phyloP scores from a whole-genome alignment of 768 basidiomycete species.

The Leccinum subgranulosum region DNA sequence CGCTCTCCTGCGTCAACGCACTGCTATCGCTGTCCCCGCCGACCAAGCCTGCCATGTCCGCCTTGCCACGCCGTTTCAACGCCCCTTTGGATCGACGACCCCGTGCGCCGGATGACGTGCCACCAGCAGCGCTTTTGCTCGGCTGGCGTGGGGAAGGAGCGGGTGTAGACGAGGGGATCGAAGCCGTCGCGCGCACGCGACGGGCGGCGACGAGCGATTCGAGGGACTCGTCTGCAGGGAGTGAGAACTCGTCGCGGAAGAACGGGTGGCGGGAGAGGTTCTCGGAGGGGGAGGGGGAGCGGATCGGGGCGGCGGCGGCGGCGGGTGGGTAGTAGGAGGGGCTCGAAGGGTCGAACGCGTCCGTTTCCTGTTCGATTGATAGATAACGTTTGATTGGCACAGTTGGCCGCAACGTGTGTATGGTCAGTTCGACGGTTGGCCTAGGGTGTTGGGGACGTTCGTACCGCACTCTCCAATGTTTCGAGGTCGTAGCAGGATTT shows the following conservation, averaged over 20 bases:
- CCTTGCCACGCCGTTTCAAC: constrained; percentile 44
- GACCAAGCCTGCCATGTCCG: constrained; percentile 69
- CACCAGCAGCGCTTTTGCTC: constrained; percentile 10
- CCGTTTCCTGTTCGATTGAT: constrained; percentile 40
- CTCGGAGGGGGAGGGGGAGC: constrained; percentile 66
- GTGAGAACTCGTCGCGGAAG: constrained; percentile 67
- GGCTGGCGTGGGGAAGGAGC: constrained; percentile 50
- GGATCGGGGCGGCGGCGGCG: constrained; percentile 34
- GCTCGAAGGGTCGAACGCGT: constrained; percentile 44
- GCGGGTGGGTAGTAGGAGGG: constrained; percentile 38
- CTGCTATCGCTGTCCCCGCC: constrained; percentile 84
- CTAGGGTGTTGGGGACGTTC: neutral
- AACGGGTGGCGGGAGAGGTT: constrained; percentile 68
- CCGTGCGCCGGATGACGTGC: neutral
- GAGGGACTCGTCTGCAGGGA: constrained; percentile 56
- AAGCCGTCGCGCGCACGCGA: constrained; percentile 62
- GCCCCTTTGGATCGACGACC: constrained; percentile 39
- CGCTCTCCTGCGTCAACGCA: constrained; percentile 78
- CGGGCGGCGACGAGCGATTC: constrained; percentile 60
- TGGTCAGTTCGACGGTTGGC: neutral
- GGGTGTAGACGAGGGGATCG: constrained; percentile 49
- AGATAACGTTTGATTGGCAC: too few relatives aligned
- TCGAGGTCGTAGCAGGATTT: constrained; percentile 71
- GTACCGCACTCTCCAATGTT: constrained; percentile 61
- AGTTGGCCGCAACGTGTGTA: too few relatives aligned